Base-by-base conservation (phyloP, 2,329 filamentous ascomycete genomes). In the Paecilomyces variotii region DNA sequence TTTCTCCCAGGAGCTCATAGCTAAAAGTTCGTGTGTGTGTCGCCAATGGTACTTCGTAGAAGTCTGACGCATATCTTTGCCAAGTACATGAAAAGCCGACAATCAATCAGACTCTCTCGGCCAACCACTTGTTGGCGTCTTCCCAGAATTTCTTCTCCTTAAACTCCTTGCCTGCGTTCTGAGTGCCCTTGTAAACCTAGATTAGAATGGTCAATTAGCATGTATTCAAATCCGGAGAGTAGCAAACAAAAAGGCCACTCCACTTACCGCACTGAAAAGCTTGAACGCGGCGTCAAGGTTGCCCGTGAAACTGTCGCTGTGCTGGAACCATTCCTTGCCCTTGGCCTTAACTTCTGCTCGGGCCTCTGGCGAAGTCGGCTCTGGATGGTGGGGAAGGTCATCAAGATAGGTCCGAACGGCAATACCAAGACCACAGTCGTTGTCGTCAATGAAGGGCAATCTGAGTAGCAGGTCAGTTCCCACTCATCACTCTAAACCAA, bases 221-320 rank as follows among this genome's bases (percentile, higher is more conserved):
- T 19, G 56, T 35, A 10, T 55, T 57, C 30, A n/a, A 12, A 56
- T 10, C 19, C 19, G 19, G 39, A 45, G 14, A 45, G n/a, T 7
- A 14, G 39, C n/a, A 45, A 35, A 19, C 19, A 26, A n/a, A 60
- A 61, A 34, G 62, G 32, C 53, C 34, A 30, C 45, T 56, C 51
- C 53, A 79, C 82, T 74, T 74, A 85, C 82, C 59, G 85, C 84
- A 76, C 86, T 84, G 84, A 84, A 88, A 28, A 88, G 72, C 59
- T 79, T 79, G 70, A 86, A 87, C 2, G 84, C 84, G 60, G 78
- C 79, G 56, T 82, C 74, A 56, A 88, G 72, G 69, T 87, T 86
- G 14, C 74, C 80, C 24, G 76, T 73, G 62, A 86, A 82, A 68
- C 85, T 80, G 25, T 80, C 72, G 53, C 81, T 83, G 67, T 85